Base-by-base conservation (phyloP, 805 yeast genomes). In the Diddensiella transvaalensis region DNA sequence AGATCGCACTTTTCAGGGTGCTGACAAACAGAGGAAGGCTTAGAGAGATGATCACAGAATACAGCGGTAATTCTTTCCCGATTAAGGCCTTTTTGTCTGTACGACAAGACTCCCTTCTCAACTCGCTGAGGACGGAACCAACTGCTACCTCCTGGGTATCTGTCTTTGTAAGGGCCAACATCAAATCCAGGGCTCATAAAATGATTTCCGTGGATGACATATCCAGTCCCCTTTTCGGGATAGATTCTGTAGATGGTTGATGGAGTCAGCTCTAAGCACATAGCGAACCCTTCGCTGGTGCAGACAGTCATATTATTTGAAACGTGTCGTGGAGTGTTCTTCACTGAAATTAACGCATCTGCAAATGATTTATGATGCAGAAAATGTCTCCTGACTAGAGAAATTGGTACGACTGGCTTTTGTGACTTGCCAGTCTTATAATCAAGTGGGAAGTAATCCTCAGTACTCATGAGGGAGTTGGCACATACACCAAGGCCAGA, bases 401-500 rank as follows among this genome's bases (percentile, higher is more conserved):
- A 17, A n/a, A 43, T 33, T 11, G 47, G 47, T 17, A 43, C 21
- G 6, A 17, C 15, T 13, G 40, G 40, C 17, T 32, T 35, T 40
- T 42, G 38, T 6, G 23, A 18, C 10, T 33, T 4, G 8, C 22
- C 15, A 10, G 4, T 4, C 5, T n/a, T 11, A 8, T 11, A 17
- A 18, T 43, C 41, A 10, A 24, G 15, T n/a, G 32, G 32, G 26
- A 17, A 43, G 8, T 22, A 22, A 33, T 43, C 47, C 23, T 35
- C 41, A 5, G 47, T 8, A n/a, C 26, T 33, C 41, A 33, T 35
- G 6, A 43, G 32, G 4, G 47, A 43, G 15, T 43, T 43, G 40
- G 47, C 47, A 18, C 41, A 35, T 13, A 43, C 41, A 10, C 47
- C 47, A 6, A 43, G 41, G 19, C 47, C 47, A 10, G 47, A 26